Conservation (phyloP, 441 rosid genomes). For the Jatropha podagrica region DNA sequence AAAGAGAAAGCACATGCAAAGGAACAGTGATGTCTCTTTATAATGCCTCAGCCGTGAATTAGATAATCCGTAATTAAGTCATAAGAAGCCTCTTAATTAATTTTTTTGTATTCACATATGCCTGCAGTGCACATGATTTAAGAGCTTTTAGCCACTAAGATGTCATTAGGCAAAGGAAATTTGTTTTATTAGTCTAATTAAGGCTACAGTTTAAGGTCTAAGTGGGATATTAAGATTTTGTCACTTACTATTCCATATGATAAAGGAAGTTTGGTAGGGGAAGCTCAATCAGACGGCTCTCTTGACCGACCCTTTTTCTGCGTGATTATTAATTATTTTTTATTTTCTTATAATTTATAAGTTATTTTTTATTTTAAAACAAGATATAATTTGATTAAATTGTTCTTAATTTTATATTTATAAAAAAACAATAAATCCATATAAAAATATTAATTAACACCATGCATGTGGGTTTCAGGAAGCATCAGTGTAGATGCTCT, state of each 20-base stretch:
- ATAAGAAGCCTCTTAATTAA: background rate
- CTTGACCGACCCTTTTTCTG: too few relatives aligned
- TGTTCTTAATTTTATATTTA: too few relatives aligned
- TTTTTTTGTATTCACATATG: background rate
- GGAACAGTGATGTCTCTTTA: constrained; percentile 35
- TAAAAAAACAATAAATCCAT: too few relatives aligned
- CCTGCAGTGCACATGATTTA: constrained; percentile 19
- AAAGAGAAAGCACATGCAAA: constrained; percentile 36
- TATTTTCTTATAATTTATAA: too few relatives aligned
- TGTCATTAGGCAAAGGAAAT: background rate
- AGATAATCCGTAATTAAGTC: constrained; percentile 2
- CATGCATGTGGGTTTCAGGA: constrained; percentile 25
- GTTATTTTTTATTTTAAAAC: too few relatives aligned
- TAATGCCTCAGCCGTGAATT: constrained; percentile 5
- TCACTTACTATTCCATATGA: constrained; percentile 10
- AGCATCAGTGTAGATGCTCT: constrained; percentile 20
- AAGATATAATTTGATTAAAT: too few relatives aligned
- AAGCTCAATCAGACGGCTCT: background rate
- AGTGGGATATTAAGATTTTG: constrained; percentile 4
- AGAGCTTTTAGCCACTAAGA: background rate
- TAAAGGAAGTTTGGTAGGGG: constrained; percentile 17
- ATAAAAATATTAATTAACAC: too few relatives aligned
- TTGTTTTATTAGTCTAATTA: background rate
- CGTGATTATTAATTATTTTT: too few relatives aligned
- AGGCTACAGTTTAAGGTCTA: background rate